Evolutionary conservation across 2,329 filamentous ascomycete genomes (phyloP).

Genomic region (Botrytis aclada): DNA sequence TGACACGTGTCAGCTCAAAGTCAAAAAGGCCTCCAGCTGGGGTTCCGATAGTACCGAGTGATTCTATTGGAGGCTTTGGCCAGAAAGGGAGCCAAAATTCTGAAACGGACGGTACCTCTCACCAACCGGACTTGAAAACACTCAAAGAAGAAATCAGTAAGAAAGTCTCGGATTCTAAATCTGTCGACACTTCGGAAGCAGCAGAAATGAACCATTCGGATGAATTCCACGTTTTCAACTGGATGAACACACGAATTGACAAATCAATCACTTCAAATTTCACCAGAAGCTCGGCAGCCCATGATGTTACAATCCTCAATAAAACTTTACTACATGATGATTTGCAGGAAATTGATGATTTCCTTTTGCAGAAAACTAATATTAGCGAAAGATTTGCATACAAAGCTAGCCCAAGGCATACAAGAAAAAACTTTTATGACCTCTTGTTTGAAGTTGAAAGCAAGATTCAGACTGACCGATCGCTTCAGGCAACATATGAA

Average conservation of each 20-base stretch:
- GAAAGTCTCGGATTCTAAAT: background rate
- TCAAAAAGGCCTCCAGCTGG: background rate
- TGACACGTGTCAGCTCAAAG: background rate
- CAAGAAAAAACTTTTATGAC: background rate
- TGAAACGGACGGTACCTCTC: background rate
- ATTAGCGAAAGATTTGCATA: background rate
- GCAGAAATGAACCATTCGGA: background rate
- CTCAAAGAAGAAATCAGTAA: background rate
- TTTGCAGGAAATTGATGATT: conserved; percentile 6
- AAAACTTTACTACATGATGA: background rate
- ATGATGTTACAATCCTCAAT: background rate
- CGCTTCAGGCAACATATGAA: conserved; percentile 27
- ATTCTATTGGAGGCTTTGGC: background rate
- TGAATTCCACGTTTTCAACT: background rate
- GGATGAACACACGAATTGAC: conserved; percentile 1
- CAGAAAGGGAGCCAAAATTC: background rate
- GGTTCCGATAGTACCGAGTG: background rate
- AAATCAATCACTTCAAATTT: background rate
- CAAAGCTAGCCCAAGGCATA: background rate
- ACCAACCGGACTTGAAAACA: background rate
- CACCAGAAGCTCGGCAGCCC: background rate
- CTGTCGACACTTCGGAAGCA: background rate
- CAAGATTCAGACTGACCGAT: conserved; percentile 23
- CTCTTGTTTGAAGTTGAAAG: conserved; percentile 17
- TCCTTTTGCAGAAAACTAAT: background rate